These are phyloP conservation scores for Leccinum barrowsii DNA, from an alignment of 768 basidiomycete species.

Conservation along the genomic window DNA sequence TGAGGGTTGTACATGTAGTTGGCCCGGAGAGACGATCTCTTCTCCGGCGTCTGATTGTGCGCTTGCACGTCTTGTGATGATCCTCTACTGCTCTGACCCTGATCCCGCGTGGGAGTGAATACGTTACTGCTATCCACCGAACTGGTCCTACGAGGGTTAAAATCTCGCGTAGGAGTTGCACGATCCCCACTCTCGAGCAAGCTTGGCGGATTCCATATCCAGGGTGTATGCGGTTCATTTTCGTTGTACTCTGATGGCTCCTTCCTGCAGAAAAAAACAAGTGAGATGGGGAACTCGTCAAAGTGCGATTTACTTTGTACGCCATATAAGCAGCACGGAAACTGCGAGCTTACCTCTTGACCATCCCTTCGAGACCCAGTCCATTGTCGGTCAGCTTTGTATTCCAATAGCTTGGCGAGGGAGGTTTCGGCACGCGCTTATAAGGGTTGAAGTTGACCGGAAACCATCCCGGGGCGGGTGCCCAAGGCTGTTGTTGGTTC, in stretches of 20 bases:
- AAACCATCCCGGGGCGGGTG: conserved; percentile 30
- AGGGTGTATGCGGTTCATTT: conserved; percentile 54
- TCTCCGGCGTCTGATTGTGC: conserved; percentile 24
- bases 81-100: conserved; percentile 16
- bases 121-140: conserved; percentile 18
- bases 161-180: conserved; percentile 29
- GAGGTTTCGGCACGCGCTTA: conserved; percentile 58
- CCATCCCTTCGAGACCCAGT: conserved; percentile 62
- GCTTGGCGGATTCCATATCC: conserved; percentile 66
- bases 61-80: conserved; percentile 15
- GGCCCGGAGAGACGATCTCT: conserved; percentile 9
- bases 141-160: conserved; percentile 19
- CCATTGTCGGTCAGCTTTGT: conserved; percentile 58
- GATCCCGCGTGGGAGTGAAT: conserved; percentile 23
- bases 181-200: conserved; percentile 32
- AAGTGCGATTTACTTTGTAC: conserved; percentile 1
- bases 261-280: conserved; percentile 10
- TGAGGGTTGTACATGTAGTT: conserved; percentile 19
- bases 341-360: conserved; percentile 45
- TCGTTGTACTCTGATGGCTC: conserved; percentile 34
- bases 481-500: conserved; percentile 30
- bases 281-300: conserved; percentile 6
- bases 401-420: conserved; percentile 64
- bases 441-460: conserved; percentile 50
- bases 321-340: background rate